phyloP scores from a whole-genome alignment of 2,329 filamentous ascomycete genomes.

The Ustilaginoidea virens region DNA sequence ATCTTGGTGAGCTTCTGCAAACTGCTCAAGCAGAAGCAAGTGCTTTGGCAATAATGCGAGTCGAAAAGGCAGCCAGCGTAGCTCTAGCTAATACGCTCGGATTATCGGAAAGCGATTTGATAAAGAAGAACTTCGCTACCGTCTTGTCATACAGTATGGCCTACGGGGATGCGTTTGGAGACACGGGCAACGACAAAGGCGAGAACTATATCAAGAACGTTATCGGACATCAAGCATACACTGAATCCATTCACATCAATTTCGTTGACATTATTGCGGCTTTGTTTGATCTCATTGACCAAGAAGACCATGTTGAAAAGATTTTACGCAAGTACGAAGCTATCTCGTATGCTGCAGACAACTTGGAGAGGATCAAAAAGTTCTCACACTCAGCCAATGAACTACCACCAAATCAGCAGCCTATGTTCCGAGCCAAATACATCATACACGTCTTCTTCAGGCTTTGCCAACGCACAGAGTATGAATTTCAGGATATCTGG shows the following conservation, averaged over 20 bases:
- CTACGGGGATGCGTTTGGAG: conserved; percentile 23
- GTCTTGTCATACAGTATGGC: conserved; percentile 73
- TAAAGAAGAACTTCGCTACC: conserved; percentile 59
- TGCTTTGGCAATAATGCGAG: conserved; percentile 71
- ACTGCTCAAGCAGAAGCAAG: conserved; percentile 64
- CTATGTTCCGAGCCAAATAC: conserved; percentile 66
- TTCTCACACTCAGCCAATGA: conserved; percentile 49
- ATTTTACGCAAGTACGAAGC: conserved; percentile 43
- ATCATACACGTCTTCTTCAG: conserved; percentile 61
- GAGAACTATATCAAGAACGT: conserved; percentile 53
- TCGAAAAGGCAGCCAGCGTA: conserved; percentile 46
- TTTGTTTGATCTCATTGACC: conserved; percentile 63
- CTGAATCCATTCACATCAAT: conserved; percentile 45
- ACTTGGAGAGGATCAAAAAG: conserved; percentile 52
- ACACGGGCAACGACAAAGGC: conserved; percentile 31
- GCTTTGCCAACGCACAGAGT: conserved; percentile 57
- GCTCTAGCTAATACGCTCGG: conserved; percentile 44
- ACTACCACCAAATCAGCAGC: conserved; percentile 70
- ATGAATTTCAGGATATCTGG: conserved; percentile 54
- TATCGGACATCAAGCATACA: conserved; percentile 51
- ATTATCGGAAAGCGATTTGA: conserved; percentile 36
- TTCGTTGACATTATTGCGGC: conserved; percentile 65
- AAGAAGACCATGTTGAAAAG: conserved; percentile 59
- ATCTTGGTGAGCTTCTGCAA: conserved; percentile 50
- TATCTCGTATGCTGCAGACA: conserved; percentile 44